Evolutionary conservation across 2,329 filamentous ascomycete genomes (phyloP), one percentile per base, ranked within the genome.

Genomic region (Periconia sp.): DNA sequence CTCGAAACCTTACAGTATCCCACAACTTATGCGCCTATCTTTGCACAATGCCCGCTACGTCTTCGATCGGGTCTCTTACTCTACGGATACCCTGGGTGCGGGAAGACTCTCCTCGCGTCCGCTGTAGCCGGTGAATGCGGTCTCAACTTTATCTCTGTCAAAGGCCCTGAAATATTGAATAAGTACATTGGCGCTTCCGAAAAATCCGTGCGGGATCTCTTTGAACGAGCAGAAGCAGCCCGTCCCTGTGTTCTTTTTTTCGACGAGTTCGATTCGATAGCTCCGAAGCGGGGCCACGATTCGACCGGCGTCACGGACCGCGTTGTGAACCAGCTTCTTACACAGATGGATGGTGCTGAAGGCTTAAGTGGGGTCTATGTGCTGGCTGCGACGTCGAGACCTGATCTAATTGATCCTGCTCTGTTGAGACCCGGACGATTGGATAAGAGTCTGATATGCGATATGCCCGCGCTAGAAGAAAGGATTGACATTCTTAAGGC

Each of bases 121-220:
- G 94, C 94, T 0, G 92, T 99, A n/a, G 94, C 95, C 10, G 92
- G 92, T 42, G 94, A 99, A 73, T 97, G 92, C 63, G 92, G 92
- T 0, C 84, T 99, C 48, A 99, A 99, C 71, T 99, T 99, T 72
- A 99, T 99, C 70, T 92, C 87, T 28, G 94, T 99, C 63, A 99
- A 99, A 73, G 94, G 94, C 0, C 94, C 94, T 0, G 95, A 99
- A 70, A 97, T 99, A 46, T 75, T 99, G 40, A 99, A 99, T 78
- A 99, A 99, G 73, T 99, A 99, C 69, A 99, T 99, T 46, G 94
- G 94, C 63, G 94, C 94, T 1, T 95, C 89, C 19, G 94, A 99
- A 64, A 99, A 99, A 78, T 91, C 86, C 48, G 92, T 99, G 5
- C 85, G 95, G 29, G 94, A 99, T 68, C 78, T 99, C 1, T 99